phyloP scores from a whole-genome alignment of 2,329 filamentous ascomycete genomes.

The Lasiodiplodia hormozganensis region DNA sequence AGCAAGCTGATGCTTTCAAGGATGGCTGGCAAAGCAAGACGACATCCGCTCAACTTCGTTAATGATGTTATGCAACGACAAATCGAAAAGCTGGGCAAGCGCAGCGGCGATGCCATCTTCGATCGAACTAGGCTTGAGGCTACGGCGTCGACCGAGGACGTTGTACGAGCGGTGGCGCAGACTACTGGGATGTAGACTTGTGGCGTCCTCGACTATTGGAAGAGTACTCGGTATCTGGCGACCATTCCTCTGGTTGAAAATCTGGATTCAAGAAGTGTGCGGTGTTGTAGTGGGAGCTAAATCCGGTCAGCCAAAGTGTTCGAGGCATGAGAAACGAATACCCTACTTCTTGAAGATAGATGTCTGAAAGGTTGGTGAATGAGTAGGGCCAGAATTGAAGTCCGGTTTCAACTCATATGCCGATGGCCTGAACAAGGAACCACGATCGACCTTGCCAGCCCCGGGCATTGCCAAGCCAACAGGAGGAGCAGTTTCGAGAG shows the following conservation, averaged over 20 bases:
- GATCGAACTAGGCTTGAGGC: slow-evolving; percentile 15
- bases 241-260: slow-evolving; percentile 61
- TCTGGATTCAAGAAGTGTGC: slow-evolving; percentile 60
- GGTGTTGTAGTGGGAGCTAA: slow-evolving; percentile 59
- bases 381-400: slow-evolving; percentile 47
- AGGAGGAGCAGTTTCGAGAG: slow-evolving; percentile 14
- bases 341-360: slow-evolving; percentile 58
- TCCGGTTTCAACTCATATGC: slow-evolving; percentile 54
- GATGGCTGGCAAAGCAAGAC: slow-evolving; percentile 9
- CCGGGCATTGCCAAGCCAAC: slow-evolving; percentile 26
- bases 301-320: slow-evolving; percentile 32
- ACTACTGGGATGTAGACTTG: slow-evolving; percentile 39
- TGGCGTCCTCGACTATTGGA: slow-evolving; percentile 43
- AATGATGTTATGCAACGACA: slow-evolving; percentile 26
- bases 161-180: not conserved
- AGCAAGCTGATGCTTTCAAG: slow-evolving; percentile 16
- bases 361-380: slow-evolving; percentile 53
- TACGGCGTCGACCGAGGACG: slow-evolving; percentile 11
- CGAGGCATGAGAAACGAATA: not conserved
- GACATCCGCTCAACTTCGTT: slow-evolving; percentile 17
- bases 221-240: slow-evolving; percentile 55
- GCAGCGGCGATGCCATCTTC: slow-evolving; percentile 12
- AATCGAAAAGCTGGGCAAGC: slow-evolving; percentile 25
- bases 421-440: slow-evolving; percentile 54
- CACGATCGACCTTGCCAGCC: slow-evolving; percentile 41